phyloP scores from a whole-genome alignment of 2,329 filamentous ascomycete species.

The Pleoardoris graminearum region DNA sequence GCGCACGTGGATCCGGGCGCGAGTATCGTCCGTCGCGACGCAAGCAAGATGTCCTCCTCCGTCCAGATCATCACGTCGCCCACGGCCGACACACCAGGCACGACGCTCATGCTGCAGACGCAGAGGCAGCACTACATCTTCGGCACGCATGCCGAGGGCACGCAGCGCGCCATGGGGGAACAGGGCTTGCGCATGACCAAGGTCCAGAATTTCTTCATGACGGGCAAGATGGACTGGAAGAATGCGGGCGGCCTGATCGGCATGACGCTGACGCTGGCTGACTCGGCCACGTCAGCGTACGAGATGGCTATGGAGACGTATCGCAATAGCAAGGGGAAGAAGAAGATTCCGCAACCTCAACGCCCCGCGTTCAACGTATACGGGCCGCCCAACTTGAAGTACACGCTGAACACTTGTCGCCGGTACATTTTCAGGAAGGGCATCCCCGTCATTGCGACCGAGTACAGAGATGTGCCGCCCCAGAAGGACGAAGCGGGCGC shows the following conservation, averaged over 20 bases:
- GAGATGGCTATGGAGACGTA: conserved; percentile 48
- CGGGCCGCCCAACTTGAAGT: conserved; percentile 77
- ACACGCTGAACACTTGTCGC: conserved; percentile 79
- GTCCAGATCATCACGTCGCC: conserved; percentile 79
- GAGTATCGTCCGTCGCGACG: not conserved
- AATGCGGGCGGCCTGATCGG: conserved; percentile 82
- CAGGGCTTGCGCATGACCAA: conserved; percentile 67
- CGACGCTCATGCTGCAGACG: conserved; percentile 75
- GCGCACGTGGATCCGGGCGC: not conserved
- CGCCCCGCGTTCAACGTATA: conserved; percentile 61
- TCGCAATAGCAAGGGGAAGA: conserved; percentile 25
- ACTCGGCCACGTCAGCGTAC: conserved; percentile 58
- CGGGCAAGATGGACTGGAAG: conserved; percentile 74
- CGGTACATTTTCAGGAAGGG: conserved; percentile 85
- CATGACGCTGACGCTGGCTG: conserved; percentile 81
- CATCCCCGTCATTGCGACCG: conserved; percentile 71
- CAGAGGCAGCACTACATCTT: conserved; percentile 83
- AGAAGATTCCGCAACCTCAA: conserved; percentile 18
- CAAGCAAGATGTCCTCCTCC: conserved; percentile 66
- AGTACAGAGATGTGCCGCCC: conserved; percentile 55
- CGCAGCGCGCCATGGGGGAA: conserved; percentile 75
- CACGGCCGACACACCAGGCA: conserved; percentile 84
- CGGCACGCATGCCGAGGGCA: conserved; percentile 80
- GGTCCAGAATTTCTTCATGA: conserved; percentile 78
- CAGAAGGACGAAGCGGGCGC: conserved; percentile 40